Evolutionary conservation across 306 rosid species (phyloP).

Genomic region (Macrotyloma uniflorum): DNA sequence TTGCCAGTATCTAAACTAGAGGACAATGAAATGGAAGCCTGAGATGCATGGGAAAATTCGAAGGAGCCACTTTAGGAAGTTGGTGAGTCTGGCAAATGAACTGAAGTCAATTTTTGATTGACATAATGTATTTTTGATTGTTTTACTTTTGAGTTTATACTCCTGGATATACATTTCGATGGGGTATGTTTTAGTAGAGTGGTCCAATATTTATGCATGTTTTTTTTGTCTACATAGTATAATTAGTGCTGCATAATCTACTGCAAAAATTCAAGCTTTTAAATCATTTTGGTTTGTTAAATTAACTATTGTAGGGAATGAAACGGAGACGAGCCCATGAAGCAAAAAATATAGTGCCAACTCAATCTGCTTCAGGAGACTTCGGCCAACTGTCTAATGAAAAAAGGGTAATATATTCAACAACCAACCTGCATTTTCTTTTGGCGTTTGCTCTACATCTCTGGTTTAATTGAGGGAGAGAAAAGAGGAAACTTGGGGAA

Average conservation of each 20-base stretch:
- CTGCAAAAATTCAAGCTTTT: not conserved
- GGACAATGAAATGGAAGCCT: not conserved
- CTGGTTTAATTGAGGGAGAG: too few relatives aligned
- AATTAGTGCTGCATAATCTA: not conserved
- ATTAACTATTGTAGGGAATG: constrained; percentile 27
- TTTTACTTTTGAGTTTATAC: not conserved
- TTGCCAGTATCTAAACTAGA: not conserved
- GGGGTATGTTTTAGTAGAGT: not conserved
- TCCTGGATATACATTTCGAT: not conserved
- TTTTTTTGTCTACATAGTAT: constrained; percentile 11
- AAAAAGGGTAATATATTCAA: constrained; percentile 54
- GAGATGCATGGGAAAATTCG: not conserved
- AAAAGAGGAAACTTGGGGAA: too few relatives aligned
- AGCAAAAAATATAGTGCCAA: constrained; percentile 55
- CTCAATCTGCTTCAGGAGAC: constrained; percentile 73
- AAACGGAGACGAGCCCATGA: constrained; percentile 43
- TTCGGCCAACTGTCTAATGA: constrained; percentile 57
- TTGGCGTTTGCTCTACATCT: not conserved
- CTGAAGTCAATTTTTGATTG: not conserved
- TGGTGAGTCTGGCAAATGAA: not conserved
- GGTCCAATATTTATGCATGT: not conserved
- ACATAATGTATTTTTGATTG: not conserved
- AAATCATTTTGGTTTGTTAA: constrained; percentile 14
- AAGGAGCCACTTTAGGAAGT: not conserved
- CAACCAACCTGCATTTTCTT: not conserved